These are phyloP conservation scores for Aphanocladium album DNA, from an alignment of 2,329 filamentous ascomycete species.

Conservation along the genomic window DNA sequence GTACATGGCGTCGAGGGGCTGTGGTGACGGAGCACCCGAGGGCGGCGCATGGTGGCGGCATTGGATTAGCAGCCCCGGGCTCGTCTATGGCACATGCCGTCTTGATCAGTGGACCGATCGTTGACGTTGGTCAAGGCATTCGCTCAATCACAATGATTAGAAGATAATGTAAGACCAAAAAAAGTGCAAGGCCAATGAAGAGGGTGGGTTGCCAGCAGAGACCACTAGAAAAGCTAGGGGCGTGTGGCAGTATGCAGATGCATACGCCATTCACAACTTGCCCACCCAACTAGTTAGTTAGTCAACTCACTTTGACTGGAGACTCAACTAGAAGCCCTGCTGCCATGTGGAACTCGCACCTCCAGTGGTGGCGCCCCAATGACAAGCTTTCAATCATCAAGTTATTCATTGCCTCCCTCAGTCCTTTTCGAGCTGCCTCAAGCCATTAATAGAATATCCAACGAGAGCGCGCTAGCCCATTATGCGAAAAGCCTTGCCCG, in stretches of 20 bases:
- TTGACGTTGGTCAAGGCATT: no score
- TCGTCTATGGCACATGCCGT: constrained; percentile 7
- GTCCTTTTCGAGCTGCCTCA: no score
- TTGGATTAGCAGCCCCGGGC: not conserved
- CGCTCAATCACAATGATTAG: not conserved
- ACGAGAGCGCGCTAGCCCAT: not conserved
- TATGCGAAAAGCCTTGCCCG: not conserved
- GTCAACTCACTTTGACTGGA: no score
- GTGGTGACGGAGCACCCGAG: not conserved
- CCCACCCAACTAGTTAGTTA: not conserved
- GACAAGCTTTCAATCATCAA: not conserved
- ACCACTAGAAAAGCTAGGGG: not conserved
- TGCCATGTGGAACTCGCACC: constrained; percentile 2
- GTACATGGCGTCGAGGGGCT: not conserved
- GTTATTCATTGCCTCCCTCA: not conserved
- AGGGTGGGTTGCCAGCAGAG: not conserved
- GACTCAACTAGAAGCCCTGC: not conserved
- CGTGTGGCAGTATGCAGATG: not conserved
- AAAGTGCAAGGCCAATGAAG: not conserved
- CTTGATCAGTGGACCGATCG: constrained; percentile 4
- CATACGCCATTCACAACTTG: not conserved
- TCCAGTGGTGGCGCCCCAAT: not conserved
- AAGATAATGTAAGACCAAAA: not conserved
- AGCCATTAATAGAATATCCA: not conserved
- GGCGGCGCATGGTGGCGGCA: not conserved